phyloP scores from a whole-genome alignment of 1,139 yeast species.

The Fermentozyma sake region DNA sequence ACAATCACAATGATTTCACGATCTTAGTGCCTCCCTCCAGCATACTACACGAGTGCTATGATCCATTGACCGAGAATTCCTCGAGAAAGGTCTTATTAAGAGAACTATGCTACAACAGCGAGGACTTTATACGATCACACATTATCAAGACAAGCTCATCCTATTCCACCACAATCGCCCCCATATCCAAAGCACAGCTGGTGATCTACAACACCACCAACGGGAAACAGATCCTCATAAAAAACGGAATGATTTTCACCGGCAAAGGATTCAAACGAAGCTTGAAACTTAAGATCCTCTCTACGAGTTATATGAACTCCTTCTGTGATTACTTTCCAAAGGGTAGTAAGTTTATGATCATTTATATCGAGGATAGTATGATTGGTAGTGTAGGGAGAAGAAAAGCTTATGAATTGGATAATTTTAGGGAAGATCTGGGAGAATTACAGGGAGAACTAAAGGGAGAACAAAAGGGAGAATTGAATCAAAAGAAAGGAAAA shows the following conservation, averaged over 20 bases:
- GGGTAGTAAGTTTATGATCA: constrained; percentile 47
- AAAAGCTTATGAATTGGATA: too few species aligned
- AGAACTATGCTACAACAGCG: constrained; percentile 55
- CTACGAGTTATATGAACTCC: constrained; percentile 41
- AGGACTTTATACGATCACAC: constrained; percentile 71
- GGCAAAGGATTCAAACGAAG: constrained; percentile 55
- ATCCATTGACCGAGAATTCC: constrained; percentile 36
- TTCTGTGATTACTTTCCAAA: constrained; percentile 44
- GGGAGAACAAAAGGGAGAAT: too few species aligned
- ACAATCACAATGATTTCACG: constrained; percentile 45
- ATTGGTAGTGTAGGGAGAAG: constrained; percentile 37
- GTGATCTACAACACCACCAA: constrained; percentile 53
- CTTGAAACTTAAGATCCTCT: constrained; percentile 40
- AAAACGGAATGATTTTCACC: constrained; percentile 51
- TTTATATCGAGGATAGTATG: constrained; percentile 50
- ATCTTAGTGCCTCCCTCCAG: constrained; percentile 60
- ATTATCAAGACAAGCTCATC: constrained; percentile 43
- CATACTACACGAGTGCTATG: constrained; percentile 47
- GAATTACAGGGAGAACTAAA: too few species aligned
- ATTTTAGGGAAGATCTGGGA: constrained; percentile 1
- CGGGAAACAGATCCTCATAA: constrained; percentile 54
- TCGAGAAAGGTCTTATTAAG: constrained; percentile 32
- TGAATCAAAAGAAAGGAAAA: too few species aligned
- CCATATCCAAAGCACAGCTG: constrained; percentile 40
- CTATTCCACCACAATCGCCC: constrained; percentile 31